Base-by-base conservation (phyloP, 352 stramenopile genomes). In the Phytophthora pluvialis region DNA sequence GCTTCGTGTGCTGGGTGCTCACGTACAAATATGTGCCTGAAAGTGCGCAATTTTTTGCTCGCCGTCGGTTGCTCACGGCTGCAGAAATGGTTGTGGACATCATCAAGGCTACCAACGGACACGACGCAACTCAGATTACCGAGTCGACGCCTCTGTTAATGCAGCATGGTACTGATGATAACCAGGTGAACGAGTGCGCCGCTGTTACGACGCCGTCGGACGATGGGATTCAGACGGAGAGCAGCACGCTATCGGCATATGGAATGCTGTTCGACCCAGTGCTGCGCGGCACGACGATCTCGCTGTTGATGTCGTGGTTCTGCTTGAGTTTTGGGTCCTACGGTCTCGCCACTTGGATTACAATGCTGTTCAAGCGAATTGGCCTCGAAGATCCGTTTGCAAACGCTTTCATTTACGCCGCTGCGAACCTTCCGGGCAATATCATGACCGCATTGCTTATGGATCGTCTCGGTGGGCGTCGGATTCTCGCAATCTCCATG, bases 261-360 rank as follows among this genome's bases (percentile, higher is more conserved):
- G 39, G 36, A 3, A 58, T 79, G 52, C 57, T 91, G 12, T 86
- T 91, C 31, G 76, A 91, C 21, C 78, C 78, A 6, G 69, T 91
- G 32, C 62, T 93, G 21, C 68, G 77, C 38, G 65, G 54, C 5
- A 93, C 84, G n/a, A 93, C 81, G 21, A 36, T 91, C 4, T 82
- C 81, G 44, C 50, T 93, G 48, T 48, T 91, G 10, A 39, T 86
- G 47, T 89, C 81, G 47, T 90, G 81, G 73, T 90, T 89, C 44
- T 93, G 82, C 48, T 76, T 91, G 45, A 93, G 83, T 39, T 91
- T 91, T 38, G 81, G 90, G 10, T 97, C 86, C 28, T 98, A 98
- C 60, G 92, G 92, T 4, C 81, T 98, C 15, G 81, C 90, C 6
- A 97, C 91, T 53, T 98, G 94, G 94, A 98, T 98, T 67, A 98